phyloP scores from a whole-genome alignment of 345 rosid genomes.

The Gossypium ekmanianum region DNA sequence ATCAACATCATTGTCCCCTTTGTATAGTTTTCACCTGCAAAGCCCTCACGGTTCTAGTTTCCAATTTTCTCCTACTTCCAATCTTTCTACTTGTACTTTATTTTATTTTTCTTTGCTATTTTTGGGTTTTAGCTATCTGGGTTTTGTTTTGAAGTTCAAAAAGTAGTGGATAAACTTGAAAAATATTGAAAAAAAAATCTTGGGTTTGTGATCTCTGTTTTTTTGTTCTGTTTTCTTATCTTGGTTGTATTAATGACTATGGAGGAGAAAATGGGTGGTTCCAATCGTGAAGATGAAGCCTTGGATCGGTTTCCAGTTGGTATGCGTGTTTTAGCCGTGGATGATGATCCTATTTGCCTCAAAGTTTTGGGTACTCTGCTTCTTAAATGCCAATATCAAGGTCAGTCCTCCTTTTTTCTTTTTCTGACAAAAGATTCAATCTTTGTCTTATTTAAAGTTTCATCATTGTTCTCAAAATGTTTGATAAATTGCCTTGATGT shows the following conservation, averaged over 20 bases:
- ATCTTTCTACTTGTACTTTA: background rate
- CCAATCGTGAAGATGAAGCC: slow-evolving; percentile 24
- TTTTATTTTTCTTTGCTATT: slow-evolving; percentile 11
- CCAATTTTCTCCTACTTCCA: slow-evolving; percentile 13
- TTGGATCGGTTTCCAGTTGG: slow-evolving; percentile 45
- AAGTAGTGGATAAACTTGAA: background rate
- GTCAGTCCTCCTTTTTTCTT: slow-evolving; percentile 21
- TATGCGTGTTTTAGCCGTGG: slow-evolving; percentile 68
- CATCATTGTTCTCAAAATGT: background rate
- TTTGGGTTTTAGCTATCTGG: slow-evolving; percentile 17
- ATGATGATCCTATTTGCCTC: slow-evolving; percentile 66
- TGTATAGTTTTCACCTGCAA: slow-evolving; percentile 21
- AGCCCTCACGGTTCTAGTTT: background rate
- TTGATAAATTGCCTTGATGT: background rate
- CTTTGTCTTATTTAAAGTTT: background rate
- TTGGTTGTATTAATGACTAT: slow-evolving; percentile 35
- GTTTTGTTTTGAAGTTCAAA: slow-evolving; percentile 25
- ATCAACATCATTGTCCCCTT: slow-evolving; percentile 43
- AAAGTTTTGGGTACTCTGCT: slow-evolving; percentile 49
- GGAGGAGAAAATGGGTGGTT: slow-evolving; percentile 27
- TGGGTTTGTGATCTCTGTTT: slow-evolving; percentile 18
- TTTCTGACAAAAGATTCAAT: background rate
- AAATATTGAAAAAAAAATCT: background rate
- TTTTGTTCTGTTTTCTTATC: slow-evolving; percentile 8
- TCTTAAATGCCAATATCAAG: slow-evolving; percentile 58